Base-by-base conservation (phyloP, 1,139 yeast species). In the Pichia sp. region DNA sequence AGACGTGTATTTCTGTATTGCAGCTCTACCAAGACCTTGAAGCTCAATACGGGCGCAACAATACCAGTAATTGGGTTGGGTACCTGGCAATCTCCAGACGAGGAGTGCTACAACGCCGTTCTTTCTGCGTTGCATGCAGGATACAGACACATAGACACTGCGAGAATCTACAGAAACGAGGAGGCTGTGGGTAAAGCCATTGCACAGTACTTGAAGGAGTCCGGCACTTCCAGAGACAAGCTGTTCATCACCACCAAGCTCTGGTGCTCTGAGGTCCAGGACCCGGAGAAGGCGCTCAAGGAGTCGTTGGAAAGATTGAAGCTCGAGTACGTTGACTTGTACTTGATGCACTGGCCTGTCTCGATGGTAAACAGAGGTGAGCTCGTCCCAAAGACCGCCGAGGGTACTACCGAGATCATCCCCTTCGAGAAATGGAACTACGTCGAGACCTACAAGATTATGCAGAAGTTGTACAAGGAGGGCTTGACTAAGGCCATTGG, bases 261-360 rank as follows among this genome's bases (percentile, higher is more conserved):
- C 46, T 73, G 75, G 72, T 79, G 84, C 57, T 72, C 84, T 42
- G 83, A 80, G 65, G 55, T 52, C 29, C 75, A 77, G 62, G 74
- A 81, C 53, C 85, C 84, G 30, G 84, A 71, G 47, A 75, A 68
- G 46, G 88, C 89, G 5, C 72, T 90, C 50, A 79, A 84, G 54
- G 72, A 69, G 51, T 84, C 95, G 2, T 77, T 90, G 65, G 68
- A 78, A 63, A 82, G 82, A 65, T 75, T 90, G 62, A 85, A 85
- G 1, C 72, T 87, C 62, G 95, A 87, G 54, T 90, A 90, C 65
- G 84, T 90, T 56, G 97, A 90, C 68, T 75, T 90, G 63, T 85
- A 85, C 69, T 77, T 90, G 68, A 79, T 89, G 66, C 97, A 92
- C 72, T 90, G 96, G 96, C 97, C 97, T 4, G 76, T 80, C 52